Evolutionary conservation across 257 asterid genomes (phyloP), one percentile per base, ranked within the genome.

Genomic region (Agastache rugosa): DNA sequence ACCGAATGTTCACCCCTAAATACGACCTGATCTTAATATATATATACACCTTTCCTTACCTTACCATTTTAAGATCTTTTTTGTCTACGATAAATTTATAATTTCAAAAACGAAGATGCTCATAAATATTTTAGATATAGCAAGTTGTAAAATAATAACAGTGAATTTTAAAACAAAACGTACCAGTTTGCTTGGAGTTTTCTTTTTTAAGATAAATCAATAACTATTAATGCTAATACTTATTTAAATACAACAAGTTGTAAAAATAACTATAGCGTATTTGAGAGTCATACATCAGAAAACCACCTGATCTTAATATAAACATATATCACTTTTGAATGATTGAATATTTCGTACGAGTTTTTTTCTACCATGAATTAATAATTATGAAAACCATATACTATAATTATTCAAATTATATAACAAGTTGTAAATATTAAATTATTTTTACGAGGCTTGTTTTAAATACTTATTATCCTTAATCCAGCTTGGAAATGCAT

Each of bases 101-200:
- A 29, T 25, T 58, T 5, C n/a, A 14, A 59, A 56, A 11, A 25
- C 15, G 31, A 29, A 29, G 37, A 5, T 31, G 6, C 37, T 31
- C 37, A 31, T 31, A 31, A 31, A 7, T 31, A 31, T 31, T 31
- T 31, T 15, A 20, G 6, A 50, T n/a, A 15, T 29, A 29, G 11
- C 12, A 61, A 61, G 45, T n/a, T 62, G 47, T 62, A 11, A 61
- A 61, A 34, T 62, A 62, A 34, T n/a, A 62, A 61, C 44, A 39
- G 11, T 19, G 60, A 53, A 53, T 20, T 11, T 17, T 20, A 6
- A 16, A 1, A 51, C 6, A 17, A 2, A 17, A 51, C 5, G 1
- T 19, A 8, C 27, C 14, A 19, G 6, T 17, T 51, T 17, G 14
- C 27, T 19, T 15, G 8, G 14, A 1, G 0, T 31, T 55, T 22